phyloP scores from a whole-genome alignment of 805 yeast species.

The Saccharomyces mikatae region DNA sequence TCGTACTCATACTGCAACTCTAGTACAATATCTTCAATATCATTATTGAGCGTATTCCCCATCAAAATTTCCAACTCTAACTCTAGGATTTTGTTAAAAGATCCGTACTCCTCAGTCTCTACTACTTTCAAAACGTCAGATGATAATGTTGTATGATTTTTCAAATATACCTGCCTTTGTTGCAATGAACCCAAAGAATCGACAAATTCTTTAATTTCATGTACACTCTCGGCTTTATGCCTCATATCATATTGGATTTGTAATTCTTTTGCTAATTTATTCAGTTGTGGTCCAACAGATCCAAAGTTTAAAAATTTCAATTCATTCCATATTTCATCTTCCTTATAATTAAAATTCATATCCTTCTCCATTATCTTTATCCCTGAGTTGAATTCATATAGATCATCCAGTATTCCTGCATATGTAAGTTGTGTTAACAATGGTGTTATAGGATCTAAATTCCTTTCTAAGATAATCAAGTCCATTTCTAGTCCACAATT shows the following conservation, averaged over 20 bases:
- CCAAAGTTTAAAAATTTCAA: conserved; percentile 69
- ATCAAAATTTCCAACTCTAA: conserved; percentile 66
- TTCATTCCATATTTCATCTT: conserved; percentile 29
- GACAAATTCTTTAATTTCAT: conserved; percentile 66
- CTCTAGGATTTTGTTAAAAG: conserved; percentile 42
- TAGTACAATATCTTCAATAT: conserved; percentile 31
- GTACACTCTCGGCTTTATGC: conserved; percentile 48
- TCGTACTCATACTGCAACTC: conserved; percentile 42
- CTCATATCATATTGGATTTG: conserved; percentile 60
- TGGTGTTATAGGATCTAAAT: conserved; percentile 64
- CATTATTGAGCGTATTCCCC: conserved; percentile 31
- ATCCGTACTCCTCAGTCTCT: conserved; percentile 20
- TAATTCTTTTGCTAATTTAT: conserved; percentile 58
- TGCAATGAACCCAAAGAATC: conserved; percentile 61
- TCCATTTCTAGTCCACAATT: conserved; percentile 52
- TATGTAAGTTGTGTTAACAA: conserved; percentile 72
- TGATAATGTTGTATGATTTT: conserved; percentile 67
- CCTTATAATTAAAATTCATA: conserved; percentile 11
- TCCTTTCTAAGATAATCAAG: conserved; percentile 70
- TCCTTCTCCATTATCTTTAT: conserved; percentile 23
- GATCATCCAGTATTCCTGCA: conserved; percentile 72
- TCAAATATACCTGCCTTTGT: conserved; percentile 55
- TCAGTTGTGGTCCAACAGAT: conserved; percentile 65
- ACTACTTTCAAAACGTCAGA: conserved; percentile 50
- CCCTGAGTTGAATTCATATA: conserved; percentile 43